These are phyloP conservation scores for Clarkia xantiana DNA, from an alignment of 345 rosid species.

Conservation along the genomic window DNA sequence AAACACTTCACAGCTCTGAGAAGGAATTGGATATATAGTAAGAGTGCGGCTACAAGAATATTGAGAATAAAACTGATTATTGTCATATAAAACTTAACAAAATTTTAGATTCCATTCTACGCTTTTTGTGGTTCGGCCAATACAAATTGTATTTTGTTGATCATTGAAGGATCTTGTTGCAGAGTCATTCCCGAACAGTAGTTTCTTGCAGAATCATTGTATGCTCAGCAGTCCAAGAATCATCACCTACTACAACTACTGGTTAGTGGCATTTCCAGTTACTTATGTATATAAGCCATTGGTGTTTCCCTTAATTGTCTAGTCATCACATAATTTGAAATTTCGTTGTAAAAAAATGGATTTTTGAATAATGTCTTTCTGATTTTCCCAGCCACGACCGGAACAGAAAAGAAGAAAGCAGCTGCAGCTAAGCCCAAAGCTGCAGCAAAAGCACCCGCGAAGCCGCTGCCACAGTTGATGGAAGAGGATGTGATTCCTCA, in stretches of 20 bases:
- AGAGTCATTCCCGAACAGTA: slow-evolving; percentile 20
- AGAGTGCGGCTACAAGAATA: too few relatives aligned
- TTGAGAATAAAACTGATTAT: too few relatives aligned
- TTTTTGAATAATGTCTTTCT: neutral
- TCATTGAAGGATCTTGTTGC: slow-evolving; percentile 11
- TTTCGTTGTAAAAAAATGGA: neutral
- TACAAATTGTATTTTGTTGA: too few relatives aligned
- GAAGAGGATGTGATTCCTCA: slow-evolving; percentile 87
- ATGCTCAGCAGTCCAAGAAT: slow-evolving; percentile 65
- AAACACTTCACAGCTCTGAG: too few relatives aligned
- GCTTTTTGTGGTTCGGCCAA: too few relatives aligned
- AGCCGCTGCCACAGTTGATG: slow-evolving; percentile 65
- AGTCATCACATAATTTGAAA: too few relatives aligned
- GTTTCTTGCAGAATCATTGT: slow-evolving; percentile 19
- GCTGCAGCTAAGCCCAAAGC: slow-evolving; percentile 51
- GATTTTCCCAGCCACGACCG: slow-evolving; percentile 25
- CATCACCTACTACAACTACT: slow-evolving; percentile 55
- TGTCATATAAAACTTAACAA: too few relatives aligned
- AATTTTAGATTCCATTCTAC: too few relatives aligned
- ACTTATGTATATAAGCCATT: neutral
- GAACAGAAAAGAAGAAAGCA: slow-evolving; percentile 30
- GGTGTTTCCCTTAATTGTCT: too few relatives aligned
- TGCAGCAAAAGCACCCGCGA: slow-evolving; percentile 46
- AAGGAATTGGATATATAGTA: too few relatives aligned
- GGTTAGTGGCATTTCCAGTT: slow-evolving; percentile 1